These are phyloP conservation scores for Globomyces sp. DNA, from an alignment of 371 early-diverging fungal species.

Conservation along the genomic window DNA sequence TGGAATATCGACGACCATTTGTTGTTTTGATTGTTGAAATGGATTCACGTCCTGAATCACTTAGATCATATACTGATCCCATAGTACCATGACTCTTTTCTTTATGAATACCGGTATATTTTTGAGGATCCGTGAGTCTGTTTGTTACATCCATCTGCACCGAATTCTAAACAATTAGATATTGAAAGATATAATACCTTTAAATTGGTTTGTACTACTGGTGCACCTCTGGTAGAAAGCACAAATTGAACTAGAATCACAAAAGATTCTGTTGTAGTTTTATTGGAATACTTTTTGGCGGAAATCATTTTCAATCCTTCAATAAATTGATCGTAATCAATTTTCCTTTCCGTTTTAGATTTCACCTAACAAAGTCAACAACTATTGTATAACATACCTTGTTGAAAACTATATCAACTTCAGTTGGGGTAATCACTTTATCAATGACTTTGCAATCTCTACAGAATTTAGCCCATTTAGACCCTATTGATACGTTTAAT, in stretches of 20 bases:
- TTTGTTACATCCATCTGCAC: constrained; percentile 23
- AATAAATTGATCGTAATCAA: constrained; percentile 39
- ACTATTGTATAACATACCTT: constrained; percentile 20
- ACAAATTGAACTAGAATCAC: constrained; percentile 1
- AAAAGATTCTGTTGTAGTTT: constrained; percentile 29
- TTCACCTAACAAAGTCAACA: constrained; percentile 22
- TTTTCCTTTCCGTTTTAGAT: constrained; percentile 39
- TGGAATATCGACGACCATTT: background rate
- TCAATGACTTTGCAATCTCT: constrained; percentile 45
- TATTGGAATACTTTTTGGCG: constrained; percentile 35
- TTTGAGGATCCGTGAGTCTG: constrained; percentile 41
- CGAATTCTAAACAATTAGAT: background rate
- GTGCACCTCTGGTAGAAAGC: background rate
- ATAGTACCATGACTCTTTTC: background rate
- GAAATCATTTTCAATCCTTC: constrained; percentile 37
- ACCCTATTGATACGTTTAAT: background rate
- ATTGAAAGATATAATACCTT: background rate
- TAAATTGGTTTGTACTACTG: background rate
- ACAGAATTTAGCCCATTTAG: constrained; percentile 39
- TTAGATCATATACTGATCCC: no score
- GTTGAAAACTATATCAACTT: constrained; percentile 53
- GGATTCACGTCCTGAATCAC: background rate
- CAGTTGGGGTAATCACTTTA: constrained; percentile 41
- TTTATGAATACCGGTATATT: constrained; percentile 53
- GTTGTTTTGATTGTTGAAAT: constrained; percentile 8